phyloP scores from a whole-genome alignment of 345 rosid species.

The Corymbia maculata region DNA sequence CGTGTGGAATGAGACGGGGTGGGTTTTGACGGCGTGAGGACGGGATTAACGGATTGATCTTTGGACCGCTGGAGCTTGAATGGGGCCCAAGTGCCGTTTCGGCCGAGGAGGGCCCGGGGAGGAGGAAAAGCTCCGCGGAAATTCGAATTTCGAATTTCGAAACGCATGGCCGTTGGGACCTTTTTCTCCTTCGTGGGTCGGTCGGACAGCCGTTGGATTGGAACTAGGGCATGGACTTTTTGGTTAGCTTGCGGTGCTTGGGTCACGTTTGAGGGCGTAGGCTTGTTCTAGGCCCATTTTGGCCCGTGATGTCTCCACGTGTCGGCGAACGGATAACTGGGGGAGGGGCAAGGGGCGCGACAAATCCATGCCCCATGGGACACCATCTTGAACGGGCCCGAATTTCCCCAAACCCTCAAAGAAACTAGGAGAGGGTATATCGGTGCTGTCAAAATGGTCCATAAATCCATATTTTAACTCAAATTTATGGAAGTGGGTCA shows the following conservation, averaged over 20 bases:
- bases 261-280: neutral
- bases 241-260: neutral
- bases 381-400: rapidly evolving
- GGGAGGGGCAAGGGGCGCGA: rapidly evolving
- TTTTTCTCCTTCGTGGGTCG: neutral
- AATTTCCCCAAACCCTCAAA: no score
- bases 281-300: neutral
- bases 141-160: neutral
- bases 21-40: neutral
- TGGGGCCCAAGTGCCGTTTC: neutral
- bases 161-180: neutral
- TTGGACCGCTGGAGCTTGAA: neutral
- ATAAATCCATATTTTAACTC: no score
- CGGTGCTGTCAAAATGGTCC: no score
- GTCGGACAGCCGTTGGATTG: neutral
- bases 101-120: neutral
- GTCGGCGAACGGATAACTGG: neutral
- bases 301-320: neutral
- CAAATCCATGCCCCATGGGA: rapidly evolving
- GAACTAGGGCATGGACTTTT: neutral
- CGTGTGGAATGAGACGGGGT: neutral
- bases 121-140: neutral
- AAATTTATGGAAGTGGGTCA: no score
- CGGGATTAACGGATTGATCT: neutral
- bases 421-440: no score